A percentile compares a stretch with the other conserved stretches of the same genome.
These are phyloP conservation scores for Rosellinia necatrix DNA, from an alignment of 2,329 filamentous ascomycete genomes.

Conservation along the genomic window DNA sequence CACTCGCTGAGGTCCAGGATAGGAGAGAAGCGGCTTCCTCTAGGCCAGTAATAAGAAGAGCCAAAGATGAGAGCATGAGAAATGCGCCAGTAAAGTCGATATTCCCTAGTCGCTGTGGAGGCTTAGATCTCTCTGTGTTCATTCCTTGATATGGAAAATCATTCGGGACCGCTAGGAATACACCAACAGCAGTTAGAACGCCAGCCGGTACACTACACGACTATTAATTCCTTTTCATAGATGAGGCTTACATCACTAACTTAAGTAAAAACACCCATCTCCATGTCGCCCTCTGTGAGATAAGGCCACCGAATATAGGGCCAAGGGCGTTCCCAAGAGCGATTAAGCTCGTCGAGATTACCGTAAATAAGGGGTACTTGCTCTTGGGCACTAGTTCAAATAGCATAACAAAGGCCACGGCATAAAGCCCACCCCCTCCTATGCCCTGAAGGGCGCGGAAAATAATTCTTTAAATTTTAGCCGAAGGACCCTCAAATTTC, in stretches of 20 bases:
- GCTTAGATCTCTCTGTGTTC: not conserved
- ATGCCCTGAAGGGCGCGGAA: slow-evolving; percentile 49
- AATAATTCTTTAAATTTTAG: too few relatives aligned
- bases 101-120: not conserved
- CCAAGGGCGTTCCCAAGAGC: slow-evolving; percentile 25
- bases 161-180: slow-evolving; percentile 6
- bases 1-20: not conserved
- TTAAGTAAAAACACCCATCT: slow-evolving; percentile 30
- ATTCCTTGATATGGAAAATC: slow-evolving; percentile 10
- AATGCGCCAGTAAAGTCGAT: slow-evolving; percentile 6
- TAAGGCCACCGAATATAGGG: slow-evolving; percentile 26
- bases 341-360: not conserved
- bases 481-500: not conserved
- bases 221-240: too few relatives aligned
- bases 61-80: slow-evolving; percentile 4
- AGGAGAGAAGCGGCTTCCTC: slow-evolving; percentile 1
- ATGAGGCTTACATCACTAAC: too few relatives aligned
- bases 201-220: slow-evolving; percentile 6
- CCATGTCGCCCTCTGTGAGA: slow-evolving; percentile 20
- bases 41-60: slow-evolving; percentile 10
- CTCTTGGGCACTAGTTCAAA: slow-evolving; percentile 67
- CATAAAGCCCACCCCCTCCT: slow-evolving; percentile 74
- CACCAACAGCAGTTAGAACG: not conserved
- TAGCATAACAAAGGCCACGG: slow-evolving; percentile 70
- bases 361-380: slow-evolving; percentile 7